Evolutionary conservation across 257 asterid genomes (phyloP).

Genomic region (Solanum piurae): DNA sequence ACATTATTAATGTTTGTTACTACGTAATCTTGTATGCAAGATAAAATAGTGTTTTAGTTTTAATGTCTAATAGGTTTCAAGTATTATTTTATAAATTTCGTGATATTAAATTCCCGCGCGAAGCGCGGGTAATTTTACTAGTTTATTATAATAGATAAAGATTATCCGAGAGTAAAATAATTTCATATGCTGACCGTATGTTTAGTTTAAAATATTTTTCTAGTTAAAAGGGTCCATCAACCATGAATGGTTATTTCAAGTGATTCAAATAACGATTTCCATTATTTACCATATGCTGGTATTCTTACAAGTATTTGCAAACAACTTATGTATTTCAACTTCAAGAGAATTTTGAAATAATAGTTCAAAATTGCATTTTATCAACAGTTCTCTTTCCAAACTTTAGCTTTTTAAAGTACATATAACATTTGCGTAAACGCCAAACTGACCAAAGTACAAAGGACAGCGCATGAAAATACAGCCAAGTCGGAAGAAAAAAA

Average conservation of each 20-base stretch:
- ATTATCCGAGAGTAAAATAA: too few species aligned
- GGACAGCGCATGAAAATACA: background rate
- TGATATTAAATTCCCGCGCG: too few species aligned
- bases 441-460: background rate
- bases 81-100: too few species aligned
- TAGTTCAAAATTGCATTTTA: background rate
- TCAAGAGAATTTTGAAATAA: background rate
- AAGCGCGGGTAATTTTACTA: too few species aligned
- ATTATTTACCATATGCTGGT: background rate
- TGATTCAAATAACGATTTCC: background rate
- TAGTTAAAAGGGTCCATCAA: background rate
- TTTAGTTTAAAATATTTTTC: background rate
- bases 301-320: background rate
- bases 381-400: background rate
- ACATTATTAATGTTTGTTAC: too few species aligned
- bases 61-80: too few species aligned
- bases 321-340: background rate
- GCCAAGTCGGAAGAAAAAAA: background rate
- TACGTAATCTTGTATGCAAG: too few species aligned
- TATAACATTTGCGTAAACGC: background rate
- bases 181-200: background rate
- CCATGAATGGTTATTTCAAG: background rate
- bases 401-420: background rate
- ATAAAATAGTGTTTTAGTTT: too few species aligned
- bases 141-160: too few species aligned